Base-by-base conservation (phyloP, 1,284 basidiomycete species). In the Cutaneotrichosporon dermatis region DNA sequence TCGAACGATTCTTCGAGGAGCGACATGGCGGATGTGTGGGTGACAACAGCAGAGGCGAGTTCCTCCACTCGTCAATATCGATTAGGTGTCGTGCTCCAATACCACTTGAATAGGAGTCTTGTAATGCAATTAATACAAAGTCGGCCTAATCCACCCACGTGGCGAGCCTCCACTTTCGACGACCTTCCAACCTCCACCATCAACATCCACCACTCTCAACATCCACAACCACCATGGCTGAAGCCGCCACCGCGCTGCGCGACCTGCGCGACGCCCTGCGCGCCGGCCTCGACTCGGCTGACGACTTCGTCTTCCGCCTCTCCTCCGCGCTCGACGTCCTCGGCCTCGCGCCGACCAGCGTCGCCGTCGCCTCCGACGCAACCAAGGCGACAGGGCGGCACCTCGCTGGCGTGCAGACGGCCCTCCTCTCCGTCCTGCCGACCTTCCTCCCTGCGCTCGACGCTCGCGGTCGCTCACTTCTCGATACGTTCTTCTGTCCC, bases 361-460 rank as follows among this genome's bases (percentile, higher is more conserved):
- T 13, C 25, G 2, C 41, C 2, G n/a, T 40, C 1, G 13, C 51
- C 1, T 12, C 11, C 3, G 34, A 25, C 25, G 25, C 25, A 34
- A 1, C 50, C 9, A 1, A 13, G 11, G 9, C 63, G 2, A 55
- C 72, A 16, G 43, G 52, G 4, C 58, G 72, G 34, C 66, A 68
- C 36, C 64, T 76, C 0, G 70, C 72, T 1, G 54, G 63, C 4
- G 69, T 74, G 0, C 75, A 76, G 50, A 43, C 51, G 5, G 46
- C 57, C 4, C 64, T 76, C 4, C 34, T 76, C 2, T 58, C 54
- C 8, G 46, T 55, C 42, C 72, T 85, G 4, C 88, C 88, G 0
- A 82, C 84, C 25, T 93, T 91, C 88, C 82, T 85, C 46, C 70
- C 76, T 0, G 65, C 75, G 0, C 77, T 92, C 15, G 83, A 87